These are phyloP conservation scores for Helianthus annuus DNA, from an alignment of 129 eudicot genomes.

Conservation along the genomic window DNA sequence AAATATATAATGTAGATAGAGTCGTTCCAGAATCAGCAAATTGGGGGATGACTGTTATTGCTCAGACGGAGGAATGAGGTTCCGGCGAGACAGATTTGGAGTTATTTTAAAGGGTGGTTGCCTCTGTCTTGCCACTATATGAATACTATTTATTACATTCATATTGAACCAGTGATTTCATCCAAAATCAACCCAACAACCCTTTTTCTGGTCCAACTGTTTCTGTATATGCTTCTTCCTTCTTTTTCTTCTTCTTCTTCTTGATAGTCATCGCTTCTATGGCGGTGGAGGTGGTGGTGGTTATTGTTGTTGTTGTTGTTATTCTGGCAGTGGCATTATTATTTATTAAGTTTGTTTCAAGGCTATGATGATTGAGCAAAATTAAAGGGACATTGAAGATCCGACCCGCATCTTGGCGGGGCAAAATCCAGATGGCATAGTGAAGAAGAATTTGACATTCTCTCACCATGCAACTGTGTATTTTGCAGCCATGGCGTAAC, in stretches of 20 bases:
- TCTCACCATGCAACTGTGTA: background rate
- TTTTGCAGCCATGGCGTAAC: background rate
- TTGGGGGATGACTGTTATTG: constrained; percentile 25
- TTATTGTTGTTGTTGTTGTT: background rate
- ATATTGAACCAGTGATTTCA: constrained; percentile 19
- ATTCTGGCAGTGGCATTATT: background rate
- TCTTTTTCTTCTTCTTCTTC: too few species aligned
- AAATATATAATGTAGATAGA: background rate
- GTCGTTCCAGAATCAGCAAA: background rate
- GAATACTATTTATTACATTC: background rate
- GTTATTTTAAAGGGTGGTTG: constrained; percentile 34
- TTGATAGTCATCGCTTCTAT: background rate
- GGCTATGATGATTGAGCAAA: background rate
- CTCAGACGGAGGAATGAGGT: constrained; percentile 27
- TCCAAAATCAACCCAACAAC: constrained; percentile 22
- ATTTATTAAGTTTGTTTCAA: background rate
- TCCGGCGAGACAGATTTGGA: constrained; percentile 38
- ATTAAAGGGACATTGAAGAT: background rate
- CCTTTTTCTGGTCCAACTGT: constrained; percentile 2
- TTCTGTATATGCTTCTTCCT: background rate
- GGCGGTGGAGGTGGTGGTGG: background rate
- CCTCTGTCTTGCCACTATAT: constrained; percentile 30
- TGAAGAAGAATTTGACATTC: background rate
- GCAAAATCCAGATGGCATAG: background rate
- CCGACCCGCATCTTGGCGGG: background rate